phyloP scores from a whole-genome alignment of 257 asterid genomes.

The Solanum peruvianum region DNA sequence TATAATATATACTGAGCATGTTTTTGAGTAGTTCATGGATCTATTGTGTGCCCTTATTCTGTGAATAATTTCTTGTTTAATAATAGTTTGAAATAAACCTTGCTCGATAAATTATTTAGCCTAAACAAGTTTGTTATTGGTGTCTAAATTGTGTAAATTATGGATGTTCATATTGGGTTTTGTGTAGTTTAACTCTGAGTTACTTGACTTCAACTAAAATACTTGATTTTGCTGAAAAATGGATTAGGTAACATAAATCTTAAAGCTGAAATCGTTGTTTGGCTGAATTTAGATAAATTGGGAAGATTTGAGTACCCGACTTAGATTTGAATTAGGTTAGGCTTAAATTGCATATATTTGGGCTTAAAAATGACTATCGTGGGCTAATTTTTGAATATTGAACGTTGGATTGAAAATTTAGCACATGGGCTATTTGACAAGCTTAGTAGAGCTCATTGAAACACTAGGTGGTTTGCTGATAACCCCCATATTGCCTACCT shows the following conservation, averaged over 20 bases:
- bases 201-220: too few relatives aligned
- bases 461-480: neutral
- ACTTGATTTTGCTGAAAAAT: neutral
- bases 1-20: neutral
- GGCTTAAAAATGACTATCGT: too few relatives aligned
- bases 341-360: neutral
- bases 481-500: neutral
- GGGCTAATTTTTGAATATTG: neutral
- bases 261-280: neutral
- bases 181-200: neutral
- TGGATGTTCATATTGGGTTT: neutral
- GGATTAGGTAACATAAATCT: neutral
- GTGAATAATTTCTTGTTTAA: neutral
- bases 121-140: neutral
- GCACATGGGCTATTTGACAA: neutral
- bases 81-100: neutral
- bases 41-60: neutral
- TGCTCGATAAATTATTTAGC: neutral
- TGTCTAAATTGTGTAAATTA: too few relatives aligned
- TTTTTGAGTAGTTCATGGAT: neutral
- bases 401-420: too few relatives aligned
- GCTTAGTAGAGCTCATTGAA: neutral
- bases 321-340: too few relatives aligned
- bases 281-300: neutral
- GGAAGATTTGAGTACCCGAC: neutral